Conservation (phyloP, 805 yeast species). For the Candida golubevii region DNA sequence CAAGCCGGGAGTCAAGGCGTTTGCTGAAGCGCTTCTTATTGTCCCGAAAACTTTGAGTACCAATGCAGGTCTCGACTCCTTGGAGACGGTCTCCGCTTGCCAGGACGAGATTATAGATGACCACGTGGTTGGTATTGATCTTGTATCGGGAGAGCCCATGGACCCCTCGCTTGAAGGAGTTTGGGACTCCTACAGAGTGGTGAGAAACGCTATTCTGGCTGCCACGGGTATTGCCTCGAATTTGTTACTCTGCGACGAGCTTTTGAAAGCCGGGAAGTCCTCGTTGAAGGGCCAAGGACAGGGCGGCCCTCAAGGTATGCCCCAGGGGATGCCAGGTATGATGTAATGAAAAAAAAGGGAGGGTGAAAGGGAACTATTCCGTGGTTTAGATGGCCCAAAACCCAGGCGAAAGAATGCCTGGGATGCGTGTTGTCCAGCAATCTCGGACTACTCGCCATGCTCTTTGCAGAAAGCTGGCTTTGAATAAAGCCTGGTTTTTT, state of each 20-base stretch:
- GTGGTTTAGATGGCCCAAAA: too few relatives aligned
- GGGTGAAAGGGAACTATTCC: too few relatives aligned
- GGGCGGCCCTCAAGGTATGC: slow-evolving; percentile 13
- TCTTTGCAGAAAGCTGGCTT: too few relatives aligned
- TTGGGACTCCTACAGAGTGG: slow-evolving; percentile 93
- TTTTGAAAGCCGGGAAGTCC: slow-evolving; percentile 93
- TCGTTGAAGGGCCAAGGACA: slow-evolving; percentile 60
- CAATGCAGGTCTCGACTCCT: slow-evolving; percentile 90
- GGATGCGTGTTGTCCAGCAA: too few relatives aligned
- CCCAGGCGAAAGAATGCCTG: too few relatives aligned
- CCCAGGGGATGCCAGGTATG: slow-evolving; percentile 20
- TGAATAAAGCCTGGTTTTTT: too few relatives aligned
- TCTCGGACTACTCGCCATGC: too few relatives aligned
- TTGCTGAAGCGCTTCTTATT: slow-evolving; percentile 84
- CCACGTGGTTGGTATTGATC: slow-evolving; percentile 84
- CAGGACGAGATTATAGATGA: slow-evolving; percentile 85
- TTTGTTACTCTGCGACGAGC: slow-evolving; percentile 88
- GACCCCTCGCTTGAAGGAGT: slow-evolving; percentile 93
- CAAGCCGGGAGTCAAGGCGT: slow-evolving; percentile 88
- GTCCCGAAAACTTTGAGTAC: slow-evolving; percentile 90
- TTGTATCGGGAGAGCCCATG: slow-evolving; percentile 89
- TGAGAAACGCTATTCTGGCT: slow-evolving; percentile 86
- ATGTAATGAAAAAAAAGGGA: slow-evolving; percentile 1
- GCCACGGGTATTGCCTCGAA: slow-evolving; percentile 95
- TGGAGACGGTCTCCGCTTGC: slow-evolving; percentile 82